Conservation (phyloP, 495 filamentous ascomycete species). For the Rusavskia elegans region DNA sequence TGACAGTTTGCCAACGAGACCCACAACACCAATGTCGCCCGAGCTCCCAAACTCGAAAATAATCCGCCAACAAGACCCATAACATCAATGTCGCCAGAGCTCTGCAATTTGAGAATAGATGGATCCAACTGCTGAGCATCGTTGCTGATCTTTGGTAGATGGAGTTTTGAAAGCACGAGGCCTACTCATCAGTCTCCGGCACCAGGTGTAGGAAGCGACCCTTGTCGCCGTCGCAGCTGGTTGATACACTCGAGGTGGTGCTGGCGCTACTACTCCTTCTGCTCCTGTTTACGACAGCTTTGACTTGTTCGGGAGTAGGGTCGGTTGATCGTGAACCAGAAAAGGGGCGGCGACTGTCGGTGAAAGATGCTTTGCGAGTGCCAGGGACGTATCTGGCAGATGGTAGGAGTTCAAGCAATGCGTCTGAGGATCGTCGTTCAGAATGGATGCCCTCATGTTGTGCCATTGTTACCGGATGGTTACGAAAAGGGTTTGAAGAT, state of each 20-base stretch:
- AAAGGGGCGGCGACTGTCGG: background rate
- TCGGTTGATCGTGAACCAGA: background rate
- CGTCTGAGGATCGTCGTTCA: background rate
- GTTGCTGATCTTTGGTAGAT: background rate
- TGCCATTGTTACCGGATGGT: background rate
- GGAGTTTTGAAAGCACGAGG: background rate
- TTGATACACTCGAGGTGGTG: background rate
- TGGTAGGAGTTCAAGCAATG: background rate
- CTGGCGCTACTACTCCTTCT: conserved; percentile 3
- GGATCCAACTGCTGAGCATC: background rate
- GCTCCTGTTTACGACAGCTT: background rate
- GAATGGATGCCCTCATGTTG: background rate
- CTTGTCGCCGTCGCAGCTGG: background rate
- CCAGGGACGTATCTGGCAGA: background rate
- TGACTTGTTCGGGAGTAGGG: background rate
- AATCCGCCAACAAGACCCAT: background rate
- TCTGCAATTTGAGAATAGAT: background rate
- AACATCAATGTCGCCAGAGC: background rate
- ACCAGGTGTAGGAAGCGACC: background rate
- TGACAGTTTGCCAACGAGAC: background rate
- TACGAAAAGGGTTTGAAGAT: background rate
- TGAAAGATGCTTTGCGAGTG: background rate
- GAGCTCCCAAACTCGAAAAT: background rate
- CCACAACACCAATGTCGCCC: background rate
- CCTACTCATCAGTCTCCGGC: background rate